Percentiles rank a stretch among this genome's conserved stretches.
phyloP scores from a whole-genome alignment of 768 basidiomycete genomes.

The Calocybe indica region DNA sequence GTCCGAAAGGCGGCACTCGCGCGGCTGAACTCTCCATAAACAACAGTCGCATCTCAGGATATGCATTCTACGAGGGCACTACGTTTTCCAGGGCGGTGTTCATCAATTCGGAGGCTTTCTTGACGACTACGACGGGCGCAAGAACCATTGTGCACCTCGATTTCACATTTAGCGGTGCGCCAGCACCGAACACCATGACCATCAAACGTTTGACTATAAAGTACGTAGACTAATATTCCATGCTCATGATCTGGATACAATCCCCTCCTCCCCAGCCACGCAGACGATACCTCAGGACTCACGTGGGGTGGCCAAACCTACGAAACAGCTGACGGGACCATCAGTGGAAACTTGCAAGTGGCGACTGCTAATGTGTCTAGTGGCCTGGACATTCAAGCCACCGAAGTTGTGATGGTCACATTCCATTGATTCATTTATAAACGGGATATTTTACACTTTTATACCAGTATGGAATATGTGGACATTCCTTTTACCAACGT shows the following conservation, averaged over 20 bases:
- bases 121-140: conserved; percentile 21
- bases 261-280: conserved; percentile 24
- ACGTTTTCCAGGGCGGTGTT: conserved; percentile 44
- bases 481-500: too few species aligned
- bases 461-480: too few species aligned
- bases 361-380: conserved; percentile 20
- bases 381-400: conserved; percentile 42
- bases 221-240: conserved; percentile 21
- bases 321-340: conserved; percentile 40
- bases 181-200: conserved; percentile 22
- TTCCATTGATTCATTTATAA: conserved; percentile 18
- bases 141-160: conserved; percentile 38
- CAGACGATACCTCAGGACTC: conserved; percentile 44
- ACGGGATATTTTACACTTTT: too few species aligned
- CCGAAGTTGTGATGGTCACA: conserved; percentile 38
- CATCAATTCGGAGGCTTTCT: conserved; percentile 53
- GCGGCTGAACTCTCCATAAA: conserved; percentile 43
- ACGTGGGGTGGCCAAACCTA: conserved; percentile 57
- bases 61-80: conserved; percentile 51
- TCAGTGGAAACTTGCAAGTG: conserved; percentile 27
- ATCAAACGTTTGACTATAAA: conserved; percentile 45
- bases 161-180: conserved; percentile 22
- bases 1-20: conserved; percentile 30
- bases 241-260: neutral
- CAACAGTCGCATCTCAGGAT: conserved; percentile 46